Percentiles rank a stretch among this genome's conserved stretches.
These are phyloP conservation scores for Phaeodactylum tricornutum DNA, from an alignment of 108 stramenopile species.

Conservation along the genomic window DNA sequence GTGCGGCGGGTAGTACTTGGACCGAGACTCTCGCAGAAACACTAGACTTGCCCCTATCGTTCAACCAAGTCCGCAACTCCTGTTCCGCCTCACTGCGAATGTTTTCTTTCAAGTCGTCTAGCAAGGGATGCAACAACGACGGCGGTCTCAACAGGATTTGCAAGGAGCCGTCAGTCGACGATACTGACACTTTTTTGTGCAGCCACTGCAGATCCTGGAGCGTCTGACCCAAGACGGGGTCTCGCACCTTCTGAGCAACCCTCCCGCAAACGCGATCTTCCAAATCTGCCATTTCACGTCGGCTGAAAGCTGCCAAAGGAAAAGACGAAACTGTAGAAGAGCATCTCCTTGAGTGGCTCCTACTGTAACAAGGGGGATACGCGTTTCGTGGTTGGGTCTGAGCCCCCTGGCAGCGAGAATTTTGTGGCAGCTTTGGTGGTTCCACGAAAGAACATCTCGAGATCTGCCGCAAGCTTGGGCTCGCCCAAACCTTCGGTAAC, in stretches of 20 bases:
- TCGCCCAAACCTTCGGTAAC: no score
- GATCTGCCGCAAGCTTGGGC: no score
- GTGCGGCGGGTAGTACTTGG: constrained; percentile 16
- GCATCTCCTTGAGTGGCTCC: no score
- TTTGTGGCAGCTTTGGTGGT: no score
- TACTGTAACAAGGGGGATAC: no score
- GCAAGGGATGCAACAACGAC: constrained; percentile 53
- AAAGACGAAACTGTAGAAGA: no score
- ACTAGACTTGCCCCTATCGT: constrained; percentile 11
- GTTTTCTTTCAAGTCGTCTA: constrained; percentile 30
- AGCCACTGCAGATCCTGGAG: constrained; percentile 37
- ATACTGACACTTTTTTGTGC: constrained; percentile 16
- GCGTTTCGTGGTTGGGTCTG: no score
- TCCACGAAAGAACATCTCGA: no score
- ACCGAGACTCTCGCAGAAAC: constrained; percentile 16
- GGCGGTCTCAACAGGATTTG: constrained; percentile 44
- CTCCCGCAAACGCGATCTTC: constrained; percentile 27
- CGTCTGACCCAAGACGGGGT: constrained; percentile 26
- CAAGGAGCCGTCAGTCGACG: constrained; percentile 17
- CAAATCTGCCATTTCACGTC: constrained; percentile 35
- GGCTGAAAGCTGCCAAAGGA: no score
- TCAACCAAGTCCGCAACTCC: constrained; percentile 13
- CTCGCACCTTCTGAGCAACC: constrained; percentile 22
- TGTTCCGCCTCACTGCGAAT: constrained; percentile 27
- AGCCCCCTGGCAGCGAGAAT: no score